Evolutionary conservation across 805 yeast genomes (phyloP), one percentile per base, ranked within the genome.

Genomic region (Candida oleophila): DNA sequence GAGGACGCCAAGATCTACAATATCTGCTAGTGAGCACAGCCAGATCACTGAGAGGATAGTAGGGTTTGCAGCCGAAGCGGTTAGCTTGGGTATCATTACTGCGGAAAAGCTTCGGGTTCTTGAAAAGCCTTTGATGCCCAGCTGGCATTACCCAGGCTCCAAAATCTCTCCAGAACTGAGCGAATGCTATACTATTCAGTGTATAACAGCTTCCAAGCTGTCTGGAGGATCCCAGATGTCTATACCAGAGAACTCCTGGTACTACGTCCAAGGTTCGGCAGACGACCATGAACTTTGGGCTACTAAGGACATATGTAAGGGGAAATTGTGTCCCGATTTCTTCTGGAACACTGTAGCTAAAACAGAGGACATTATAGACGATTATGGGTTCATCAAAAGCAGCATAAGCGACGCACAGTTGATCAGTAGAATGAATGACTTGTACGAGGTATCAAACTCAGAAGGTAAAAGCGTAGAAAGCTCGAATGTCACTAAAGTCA

Each of bases 241-340:
- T 16, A 36, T 36, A 7, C 39, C 39, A 15, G 39, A 19, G 21
- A 36, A 36, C 4, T 42, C 59, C 4, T 64, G 66, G 61, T 53
- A 60, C 19, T 90, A 90, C 58, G 87, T 89, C 1, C 97, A 89
- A 63, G 97, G 97, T 1, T 94, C 96, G 0, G 97, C 94, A 0
- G 97, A 90, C 62, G 97, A 91, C 56, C 96, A 90, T 60, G 97
- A 90, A 56, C 68, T 84, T 9, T 90, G 97, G 97, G 66, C 67
- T 0, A 59, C 71, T 1, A 50, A 50, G 32, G 63, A 60, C 3
- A 41, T 67, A 1, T 66, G 70, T 33, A 77, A 85, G 0, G 69
- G 76, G 3, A 67, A 73, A 0, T 61, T 89, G 25, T 75, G 72
- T 1, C 81, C 91, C 0, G 54, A 56, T 0, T 42, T 78, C 22